These are phyloP conservation scores for Schizophyllum amplum DNA, from an alignment of 1,284 basidiomycete species.

Conservation along the genomic window DNA sequence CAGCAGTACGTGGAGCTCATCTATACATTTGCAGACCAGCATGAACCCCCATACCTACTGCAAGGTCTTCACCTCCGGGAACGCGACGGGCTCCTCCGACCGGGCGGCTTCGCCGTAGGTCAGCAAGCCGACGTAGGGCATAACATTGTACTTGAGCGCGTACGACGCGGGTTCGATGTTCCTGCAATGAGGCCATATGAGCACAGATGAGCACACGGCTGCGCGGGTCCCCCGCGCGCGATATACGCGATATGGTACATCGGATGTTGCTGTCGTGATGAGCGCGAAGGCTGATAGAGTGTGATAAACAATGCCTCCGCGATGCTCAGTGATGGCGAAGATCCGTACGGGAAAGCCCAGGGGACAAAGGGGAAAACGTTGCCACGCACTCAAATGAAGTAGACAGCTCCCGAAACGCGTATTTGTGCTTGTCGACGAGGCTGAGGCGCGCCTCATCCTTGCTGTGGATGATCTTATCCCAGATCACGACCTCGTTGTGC, in stretches of 20 bases:
- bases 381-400: slow-evolving; percentile 63
- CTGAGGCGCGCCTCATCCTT: slow-evolving; percentile 70
- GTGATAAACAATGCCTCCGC: not conserved
- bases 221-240: not conserved
- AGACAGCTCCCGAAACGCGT: slow-evolving; percentile 74
- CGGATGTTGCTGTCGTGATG: not conserved
- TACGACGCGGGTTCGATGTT: slow-evolving; percentile 62
- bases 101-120: slow-evolving; percentile 69
- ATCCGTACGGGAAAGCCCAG: not conserved
- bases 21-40: not conserved
- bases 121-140: slow-evolving; percentile 82
- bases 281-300: not conserved
- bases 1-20: not conserved
- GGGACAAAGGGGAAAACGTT: not conserved
- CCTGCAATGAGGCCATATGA: slow-evolving; percentile 31
- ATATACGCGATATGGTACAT: not conserved
- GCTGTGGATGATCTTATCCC: slow-evolving; percentile 84
- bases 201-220: not conserved
- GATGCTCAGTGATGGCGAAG: not conserved
- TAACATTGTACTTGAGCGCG: slow-evolving; percentile 80
- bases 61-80: slow-evolving; percentile 20
- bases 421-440: slow-evolving; percentile 71
- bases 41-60: not conserved
- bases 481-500: slow-evolving; percentile 79
- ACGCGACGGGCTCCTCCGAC: slow-evolving; percentile 44